These are phyloP conservation scores for Fusarium chaquense DNA, from an alignment of 2,329 filamentous ascomycete genomes.

Conservation along the genomic window DNA sequence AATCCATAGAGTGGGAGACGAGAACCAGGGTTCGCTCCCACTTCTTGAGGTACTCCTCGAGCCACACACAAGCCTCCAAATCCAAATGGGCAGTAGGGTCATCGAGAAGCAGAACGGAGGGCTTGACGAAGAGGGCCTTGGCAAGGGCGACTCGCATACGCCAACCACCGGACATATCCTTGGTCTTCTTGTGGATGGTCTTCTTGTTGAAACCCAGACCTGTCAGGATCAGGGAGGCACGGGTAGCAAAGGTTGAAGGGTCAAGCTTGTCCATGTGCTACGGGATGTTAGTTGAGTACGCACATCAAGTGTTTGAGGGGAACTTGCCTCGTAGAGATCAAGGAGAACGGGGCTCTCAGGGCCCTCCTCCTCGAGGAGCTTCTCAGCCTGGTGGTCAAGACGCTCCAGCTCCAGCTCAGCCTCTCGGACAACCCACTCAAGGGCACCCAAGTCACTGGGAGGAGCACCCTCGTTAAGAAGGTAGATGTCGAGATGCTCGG, in stretches of 20 bases:
- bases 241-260: constrained; percentile 94
- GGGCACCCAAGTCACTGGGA: constrained; percentile 85
- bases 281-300: constrained; percentile 35
- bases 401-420: constrained; percentile 92
- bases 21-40: constrained; percentile 98
- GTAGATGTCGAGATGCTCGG: constrained; percentile 97
- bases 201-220: constrained; percentile 99
- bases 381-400: constrained; percentile 89
- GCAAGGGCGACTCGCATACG: constrained; percentile 98
- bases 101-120: constrained; percentile 93
- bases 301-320: background rate
- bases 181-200: constrained; percentile 99
- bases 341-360: constrained; percentile 91
- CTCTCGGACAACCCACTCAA: constrained; percentile 97
- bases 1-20: constrained; percentile 98
- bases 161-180: constrained; percentile 99
- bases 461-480: constrained; percentile 97
- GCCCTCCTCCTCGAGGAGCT: constrained; percentile 90
- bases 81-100: constrained; percentile 99
- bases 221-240: constrained; percentile 95
- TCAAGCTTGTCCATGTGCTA: constrained; percentile 99
- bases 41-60: constrained; percentile 99
- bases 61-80: constrained; percentile 98
- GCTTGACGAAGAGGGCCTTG: constrained; percentile 99
- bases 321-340: constrained; percentile 92